These are phyloP conservation scores for Colletotrichum gloeosporioides DNA, from an alignment of 2,329 filamentous ascomycete genomes.

Conservation along the genomic window DNA sequence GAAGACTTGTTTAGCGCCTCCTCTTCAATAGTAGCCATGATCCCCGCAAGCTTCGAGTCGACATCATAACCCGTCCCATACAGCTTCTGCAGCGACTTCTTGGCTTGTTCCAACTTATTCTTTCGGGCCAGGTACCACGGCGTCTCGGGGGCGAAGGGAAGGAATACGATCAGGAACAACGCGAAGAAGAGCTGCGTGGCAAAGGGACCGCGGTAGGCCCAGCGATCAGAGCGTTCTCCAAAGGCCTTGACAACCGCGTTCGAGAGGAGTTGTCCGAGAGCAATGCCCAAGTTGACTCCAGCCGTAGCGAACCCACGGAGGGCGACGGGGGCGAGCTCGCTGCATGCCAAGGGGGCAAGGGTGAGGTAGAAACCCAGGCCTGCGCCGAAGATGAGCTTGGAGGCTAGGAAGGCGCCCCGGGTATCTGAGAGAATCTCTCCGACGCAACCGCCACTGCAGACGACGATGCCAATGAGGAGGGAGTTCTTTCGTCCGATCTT, in stretches of 20 bases:
- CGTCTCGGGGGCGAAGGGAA: slow-evolving; percentile 53
- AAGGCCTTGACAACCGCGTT: slow-evolving; percentile 51
- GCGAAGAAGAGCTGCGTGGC: slow-evolving; percentile 57
- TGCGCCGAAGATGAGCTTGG: slow-evolving; percentile 65
- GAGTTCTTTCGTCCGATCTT: slow-evolving; percentile 49
- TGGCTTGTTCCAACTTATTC: slow-evolving; percentile 44
- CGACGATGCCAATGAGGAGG: slow-evolving; percentile 45
- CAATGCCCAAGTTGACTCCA: slow-evolving; percentile 67
- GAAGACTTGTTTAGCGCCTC: slow-evolving; percentile 56
- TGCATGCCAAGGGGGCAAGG: slow-evolving; percentile 63
- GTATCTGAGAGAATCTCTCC: slow-evolving; percentile 67
- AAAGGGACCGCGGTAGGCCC: slow-evolving; percentile 54
- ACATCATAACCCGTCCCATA: slow-evolving; percentile 52
- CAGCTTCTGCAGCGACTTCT: slow-evolving; percentile 44
- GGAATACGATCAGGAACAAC: slow-evolving; percentile 44
- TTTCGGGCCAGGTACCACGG: slow-evolving; percentile 55
- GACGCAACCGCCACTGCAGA: slow-evolving; percentile 60
- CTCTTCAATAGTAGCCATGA: slow-evolving; percentile 54
- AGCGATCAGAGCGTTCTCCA: slow-evolving; percentile 42
- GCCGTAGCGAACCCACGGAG: slow-evolving; percentile 63
- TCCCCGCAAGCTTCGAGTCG: slow-evolving; percentile 55
- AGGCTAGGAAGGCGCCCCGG: slow-evolving; percentile 59
- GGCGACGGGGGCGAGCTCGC: slow-evolving; percentile 64
- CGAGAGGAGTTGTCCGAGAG: slow-evolving; percentile 64
- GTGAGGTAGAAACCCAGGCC: slow-evolving; percentile 66